Evolutionary conservation across 2,329 filamentous ascomycete species (phyloP).

Genomic region (Teratosphaeria pseudoeucalypti): DNA sequence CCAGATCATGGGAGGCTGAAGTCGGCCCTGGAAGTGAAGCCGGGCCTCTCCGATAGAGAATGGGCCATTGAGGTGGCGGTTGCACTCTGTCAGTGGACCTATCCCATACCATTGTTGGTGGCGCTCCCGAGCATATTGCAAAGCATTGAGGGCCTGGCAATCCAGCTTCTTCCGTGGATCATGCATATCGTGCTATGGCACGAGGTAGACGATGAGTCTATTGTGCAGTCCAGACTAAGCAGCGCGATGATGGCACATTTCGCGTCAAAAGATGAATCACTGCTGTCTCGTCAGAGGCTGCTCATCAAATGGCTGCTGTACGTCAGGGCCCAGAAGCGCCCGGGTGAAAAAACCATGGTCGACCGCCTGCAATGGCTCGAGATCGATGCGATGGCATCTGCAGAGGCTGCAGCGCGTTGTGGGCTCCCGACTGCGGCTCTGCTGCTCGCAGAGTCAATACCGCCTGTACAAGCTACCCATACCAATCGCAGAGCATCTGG

Average conservation of each 20-base stretch:
- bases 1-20: conserved; percentile 5
- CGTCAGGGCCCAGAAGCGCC: conserved; percentile 67
- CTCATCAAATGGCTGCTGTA: conserved; percentile 76
- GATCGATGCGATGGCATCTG: conserved; percentile 61
- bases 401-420: conserved; percentile 63
- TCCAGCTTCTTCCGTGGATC: conserved; percentile 61
- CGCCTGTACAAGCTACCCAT: conserved; percentile 4
- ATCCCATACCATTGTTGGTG: conserved; percentile 57
- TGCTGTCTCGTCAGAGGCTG: conserved; percentile 55
- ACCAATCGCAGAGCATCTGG: conserved; percentile 14
- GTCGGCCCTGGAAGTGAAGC: conserved; percentile 8
- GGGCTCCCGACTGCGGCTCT: conserved; percentile 81
- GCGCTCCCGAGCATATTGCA: conserved; percentile 57
- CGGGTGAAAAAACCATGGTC: conserved; percentile 65
- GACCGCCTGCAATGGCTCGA: conserved; percentile 76
- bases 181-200: conserved; percentile 68
- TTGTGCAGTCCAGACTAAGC: conserved; percentile 54
- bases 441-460: conserved; percentile 62
- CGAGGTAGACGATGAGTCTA: conserved; percentile 53
- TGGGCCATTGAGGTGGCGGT: conserved; percentile 20
- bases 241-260: conserved; percentile 56
- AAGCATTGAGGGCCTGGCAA: conserved; percentile 58
- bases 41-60: conserved; percentile 5
- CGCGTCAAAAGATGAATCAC: conserved; percentile 29
- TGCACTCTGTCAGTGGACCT: conserved; percentile 40